A percentile compares a stretch with the other conserved stretches of the same genome.
These are phyloP conservation scores for Clarireedia sp. DNA, from an alignment of 2,329 filamentous ascomycete species.

Conservation along the genomic window DNA sequence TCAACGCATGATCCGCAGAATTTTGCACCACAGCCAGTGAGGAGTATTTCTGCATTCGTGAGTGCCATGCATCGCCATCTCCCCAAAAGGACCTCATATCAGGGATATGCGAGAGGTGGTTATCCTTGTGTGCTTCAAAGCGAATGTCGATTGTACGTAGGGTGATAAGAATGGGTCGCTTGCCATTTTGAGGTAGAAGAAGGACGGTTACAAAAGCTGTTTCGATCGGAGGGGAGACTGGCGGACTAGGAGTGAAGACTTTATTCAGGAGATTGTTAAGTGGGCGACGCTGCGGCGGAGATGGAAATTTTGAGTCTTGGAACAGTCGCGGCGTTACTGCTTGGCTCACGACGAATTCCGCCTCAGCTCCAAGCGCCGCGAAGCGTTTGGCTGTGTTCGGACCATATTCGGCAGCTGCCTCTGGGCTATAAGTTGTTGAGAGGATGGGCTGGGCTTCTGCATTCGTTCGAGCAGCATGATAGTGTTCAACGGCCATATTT, in stretches of 20 bases:
- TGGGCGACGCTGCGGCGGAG: background rate
- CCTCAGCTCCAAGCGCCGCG: background rate
- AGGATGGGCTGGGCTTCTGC: background rate
- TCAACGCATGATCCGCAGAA: background rate
- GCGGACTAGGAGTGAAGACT: background rate
- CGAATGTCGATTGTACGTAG: constrained; percentile 9
- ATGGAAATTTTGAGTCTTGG: background rate
- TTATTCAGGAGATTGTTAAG: constrained; percentile 2
- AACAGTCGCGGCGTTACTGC: background rate
- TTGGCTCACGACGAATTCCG: constrained; percentile 3
- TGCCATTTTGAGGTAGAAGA: constrained; percentile 4
- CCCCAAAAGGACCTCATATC: constrained; percentile 11
- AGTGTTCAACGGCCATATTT: background rate
- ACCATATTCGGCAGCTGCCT: background rate
- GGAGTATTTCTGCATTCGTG: constrained; percentile 4
- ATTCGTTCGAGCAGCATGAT: background rate
- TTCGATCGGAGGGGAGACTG: constrained; percentile 1
- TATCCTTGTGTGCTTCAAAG: constrained; percentile 1
- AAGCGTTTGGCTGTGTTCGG: constrained; percentile 1
- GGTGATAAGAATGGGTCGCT: background rate
- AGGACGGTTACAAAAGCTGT: constrained; percentile 2
- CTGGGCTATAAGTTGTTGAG: constrained; percentile 1
- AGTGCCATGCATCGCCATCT: constrained; percentile 4
- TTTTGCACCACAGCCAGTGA: background rate
- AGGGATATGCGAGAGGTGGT: constrained; percentile 6